A percentile compares a stretch with the other conserved stretches of the same genome.
phyloP scores from a whole-genome alignment of 2,329 filamentous ascomycete genomes.

The Fusarium lyarnte region DNA sequence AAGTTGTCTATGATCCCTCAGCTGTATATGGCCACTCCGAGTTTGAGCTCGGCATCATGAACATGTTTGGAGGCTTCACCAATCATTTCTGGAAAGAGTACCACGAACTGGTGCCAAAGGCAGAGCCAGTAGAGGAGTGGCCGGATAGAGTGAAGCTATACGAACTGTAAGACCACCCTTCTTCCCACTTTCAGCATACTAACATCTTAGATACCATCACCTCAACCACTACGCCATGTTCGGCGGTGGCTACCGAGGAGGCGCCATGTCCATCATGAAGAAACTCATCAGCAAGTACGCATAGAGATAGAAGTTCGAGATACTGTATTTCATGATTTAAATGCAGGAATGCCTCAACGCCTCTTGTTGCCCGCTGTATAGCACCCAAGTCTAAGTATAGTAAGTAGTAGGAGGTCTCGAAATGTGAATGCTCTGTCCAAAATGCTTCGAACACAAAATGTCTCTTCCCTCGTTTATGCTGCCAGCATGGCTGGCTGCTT shows the following conservation, averaged over 20 bases:
- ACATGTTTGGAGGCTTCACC: slow-evolving; percentile 93
- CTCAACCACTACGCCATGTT: slow-evolving; percentile 90
- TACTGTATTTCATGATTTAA: slow-evolving; percentile 18
- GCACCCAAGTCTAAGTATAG: slow-evolving; percentile 32
- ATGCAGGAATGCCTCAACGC: slow-evolving; percentile 40
- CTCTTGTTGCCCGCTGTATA: slow-evolving; percentile 41
- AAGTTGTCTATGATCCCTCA: slow-evolving; percentile 85
- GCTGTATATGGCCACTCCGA: slow-evolving; percentile 87
- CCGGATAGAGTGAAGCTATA: slow-evolving; percentile 85
- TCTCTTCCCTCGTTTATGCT: slow-evolving; percentile 16
- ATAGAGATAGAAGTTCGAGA: neutral
- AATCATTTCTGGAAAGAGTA: slow-evolving; percentile 80
- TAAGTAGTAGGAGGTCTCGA: slow-evolving; percentile 10
- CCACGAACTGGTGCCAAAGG: slow-evolving; percentile 76
- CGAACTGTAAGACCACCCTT: slow-evolving; percentile 69
- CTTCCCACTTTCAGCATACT: neutral
- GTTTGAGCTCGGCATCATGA: slow-evolving; percentile 93
- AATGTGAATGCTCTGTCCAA: slow-evolving; percentile 30
- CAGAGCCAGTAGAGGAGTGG: slow-evolving; percentile 83
- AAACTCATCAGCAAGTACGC: slow-evolving; percentile 77
- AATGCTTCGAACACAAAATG: neutral
- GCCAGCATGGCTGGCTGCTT: slow-evolving; percentile 54
- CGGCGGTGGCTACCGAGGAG: slow-evolving; percentile 78
- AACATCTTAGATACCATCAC: slow-evolving; percentile 76
- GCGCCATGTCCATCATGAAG: slow-evolving; percentile 83